A percentile compares a stretch with the other conserved stretches of the same genome.
These are phyloP conservation scores for Cichorium intybus DNA, from an alignment of 140 eudicot species.

Conservation along the genomic window DNA sequence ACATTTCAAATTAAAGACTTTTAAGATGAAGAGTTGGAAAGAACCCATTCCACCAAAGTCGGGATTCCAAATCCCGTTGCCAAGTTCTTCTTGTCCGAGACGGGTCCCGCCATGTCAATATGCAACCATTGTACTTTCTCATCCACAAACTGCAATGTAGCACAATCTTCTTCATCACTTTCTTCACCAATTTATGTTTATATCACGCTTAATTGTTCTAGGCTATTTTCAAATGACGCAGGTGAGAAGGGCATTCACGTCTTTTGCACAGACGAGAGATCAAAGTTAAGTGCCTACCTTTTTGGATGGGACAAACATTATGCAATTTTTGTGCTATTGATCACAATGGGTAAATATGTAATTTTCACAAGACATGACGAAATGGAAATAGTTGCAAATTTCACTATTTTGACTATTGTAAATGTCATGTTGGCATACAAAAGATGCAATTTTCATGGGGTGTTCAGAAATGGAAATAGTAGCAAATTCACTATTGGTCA, in stretches of 20 bases:
- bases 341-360: not conserved
- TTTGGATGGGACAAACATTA: too few relatives aligned
- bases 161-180: conserved; percentile 1
- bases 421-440: too few relatives aligned
- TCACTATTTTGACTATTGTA: too few relatives aligned
- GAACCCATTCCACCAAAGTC: conserved; percentile 92
- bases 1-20: not conserved
- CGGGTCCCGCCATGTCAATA: conserved; percentile 96
- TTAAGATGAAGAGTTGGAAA: conserved; percentile 63
- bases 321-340: too few relatives aligned
- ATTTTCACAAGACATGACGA: not conserved
- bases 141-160: conserved; percentile 76
- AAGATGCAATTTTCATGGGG: too few relatives aligned
- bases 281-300: too few relatives aligned
- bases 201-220: too few relatives aligned
- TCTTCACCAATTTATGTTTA: too few relatives aligned
- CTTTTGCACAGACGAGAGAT: too few relatives aligned
- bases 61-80: conserved; percentile 91
- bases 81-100: conserved; percentile 82
- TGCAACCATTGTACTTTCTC: conserved; percentile 97
- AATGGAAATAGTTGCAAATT: not conserved
- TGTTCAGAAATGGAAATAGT: too few relatives aligned
- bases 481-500: not conserved
- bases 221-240: too few relatives aligned
- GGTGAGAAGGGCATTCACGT: not conserved